Percentiles rank a stretch among this genome's conserved stretches.
phyloP scores from a whole-genome alignment of 2,329 filamentous ascomycete genomes.

The Esteya vermicola region DNA sequence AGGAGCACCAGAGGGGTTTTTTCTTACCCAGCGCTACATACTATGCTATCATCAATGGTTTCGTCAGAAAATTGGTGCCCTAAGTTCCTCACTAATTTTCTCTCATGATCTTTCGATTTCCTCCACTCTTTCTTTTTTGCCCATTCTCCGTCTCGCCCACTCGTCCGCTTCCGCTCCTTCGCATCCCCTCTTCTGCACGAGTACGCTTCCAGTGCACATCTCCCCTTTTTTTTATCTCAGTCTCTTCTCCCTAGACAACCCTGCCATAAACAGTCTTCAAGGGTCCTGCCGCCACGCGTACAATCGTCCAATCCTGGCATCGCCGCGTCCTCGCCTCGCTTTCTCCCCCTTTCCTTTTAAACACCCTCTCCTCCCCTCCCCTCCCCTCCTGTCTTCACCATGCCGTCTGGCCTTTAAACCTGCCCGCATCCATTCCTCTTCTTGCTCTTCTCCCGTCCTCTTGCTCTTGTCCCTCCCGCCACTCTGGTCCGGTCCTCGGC shows the following conservation, averaged over 20 bases:
- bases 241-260: too few species aligned
- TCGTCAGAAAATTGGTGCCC: too few species aligned
- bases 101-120: neutral
- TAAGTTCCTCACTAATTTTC: neutral
- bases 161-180: neutral
- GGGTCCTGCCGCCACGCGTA: neutral
- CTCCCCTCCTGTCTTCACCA: conserved; percentile 1
- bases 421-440: neutral
- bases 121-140: neutral
- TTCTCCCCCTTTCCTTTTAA: neutral
- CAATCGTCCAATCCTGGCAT: conserved; percentile 1
- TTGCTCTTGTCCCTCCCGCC: neutral
- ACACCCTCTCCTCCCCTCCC: neutral
- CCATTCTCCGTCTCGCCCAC: neutral
- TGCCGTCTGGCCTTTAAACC: neutral
- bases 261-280: neutral
- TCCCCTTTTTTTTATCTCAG: too few species aligned
- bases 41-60: too few species aligned
- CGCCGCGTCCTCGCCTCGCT: neutral
- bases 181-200: neutral
- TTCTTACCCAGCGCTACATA: neutral
- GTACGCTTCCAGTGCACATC: neutral
- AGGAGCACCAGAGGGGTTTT: neutral
- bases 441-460: neutral
- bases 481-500: neutral